Evolutionary conservation across 352 stramenopile species (phyloP), one percentile per base, ranked within the genome.

Genomic region (Pythium chondricola): DNA sequence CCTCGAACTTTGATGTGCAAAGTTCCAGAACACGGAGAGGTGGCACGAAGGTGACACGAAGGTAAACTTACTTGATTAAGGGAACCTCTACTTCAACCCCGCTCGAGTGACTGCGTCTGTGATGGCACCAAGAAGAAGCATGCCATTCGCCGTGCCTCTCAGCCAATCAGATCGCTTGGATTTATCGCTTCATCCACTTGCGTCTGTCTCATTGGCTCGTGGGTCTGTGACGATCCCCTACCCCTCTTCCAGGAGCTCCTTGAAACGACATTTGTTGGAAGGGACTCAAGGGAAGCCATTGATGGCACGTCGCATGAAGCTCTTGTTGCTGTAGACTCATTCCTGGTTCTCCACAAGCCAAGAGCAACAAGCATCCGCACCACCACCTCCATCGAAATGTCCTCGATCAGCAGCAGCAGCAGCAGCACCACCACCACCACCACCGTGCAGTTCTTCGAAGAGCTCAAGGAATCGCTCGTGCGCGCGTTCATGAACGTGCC

Each of bases 401-500:
- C n/a, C n/a, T n/a, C n/a, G n/a, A n/a, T n/a, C n/a, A n/a, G n/a
- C n/a, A n/a, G n/a, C n/a, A n/a, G n/a, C n/a, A n/a, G n/a, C 25
- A 39, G 18, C 25, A 45, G 48, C 32, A 44, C 40, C 27, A 48
- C 29, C 29, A 24, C 21, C 22, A 9, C 41, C 45, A 30, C 40
- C 46, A 39, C 54, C 18, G 36, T 46, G 44, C 58, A 71, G 38
- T 63, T 69, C 20, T 60, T 73, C 29, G 70, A 85, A 50, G 59
- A 80, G 22, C 21, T 89, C 39, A 52, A 74, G 36, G 51, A 83
- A n/a, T 65, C 63, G 21, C 47, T 89, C 21, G 59, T 89, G 14
- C 63, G 55, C 26, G 78, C 78, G 36, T 89, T 89, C 52, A 87
- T 89, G 78, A 85, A 79, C 58, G 78, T 71, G 25, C 78, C 78